Conservation (phyloP, 345 rosid genomes). For the Abelmoschus esculentus region DNA sequence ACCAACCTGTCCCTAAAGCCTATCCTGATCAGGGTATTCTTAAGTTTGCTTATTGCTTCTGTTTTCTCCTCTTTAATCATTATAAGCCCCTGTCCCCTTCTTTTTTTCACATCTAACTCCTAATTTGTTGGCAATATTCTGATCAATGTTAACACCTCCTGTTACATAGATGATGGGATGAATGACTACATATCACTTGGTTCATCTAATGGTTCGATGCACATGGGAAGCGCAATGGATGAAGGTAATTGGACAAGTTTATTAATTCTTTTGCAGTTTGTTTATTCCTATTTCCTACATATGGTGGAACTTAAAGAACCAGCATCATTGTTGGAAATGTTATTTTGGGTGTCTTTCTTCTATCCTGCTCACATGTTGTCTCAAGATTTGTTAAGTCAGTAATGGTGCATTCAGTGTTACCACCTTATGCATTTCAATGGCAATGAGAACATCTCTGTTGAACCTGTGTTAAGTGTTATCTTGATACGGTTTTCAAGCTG, state of each 20-base stretch:
- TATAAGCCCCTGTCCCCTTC: not conserved
- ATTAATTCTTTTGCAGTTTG: no score
- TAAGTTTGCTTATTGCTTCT: not conserved
- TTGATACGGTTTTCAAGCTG: not conserved
- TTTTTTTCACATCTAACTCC: not conserved
- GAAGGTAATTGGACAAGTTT: slow-evolving; percentile 36
- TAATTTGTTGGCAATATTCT: not conserved
- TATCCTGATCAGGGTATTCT: not conserved
- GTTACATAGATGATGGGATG: slow-evolving; percentile 35
- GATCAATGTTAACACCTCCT: slow-evolving; percentile 4
- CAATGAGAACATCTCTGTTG: no score
- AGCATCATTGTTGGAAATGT: not conserved
- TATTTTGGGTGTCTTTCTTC: not conserved
- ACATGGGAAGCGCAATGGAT: slow-evolving; percentile 30
- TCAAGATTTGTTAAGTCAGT: not conserved
- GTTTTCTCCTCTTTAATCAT: no score
- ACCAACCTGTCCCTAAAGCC: slow-evolving; percentile 33
- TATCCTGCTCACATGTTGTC: not conserved
- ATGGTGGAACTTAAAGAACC: no score
- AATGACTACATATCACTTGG: slow-evolving; percentile 31
- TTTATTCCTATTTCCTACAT: no score
- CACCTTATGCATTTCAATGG: no score
- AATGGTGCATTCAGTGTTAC: no score
- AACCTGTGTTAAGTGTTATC: no score
- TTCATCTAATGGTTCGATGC: slow-evolving; percentile 31